Base-by-base conservation (phyloP, 371 early-diverging fungal species). In the Synchytrium microbalum region DNA sequence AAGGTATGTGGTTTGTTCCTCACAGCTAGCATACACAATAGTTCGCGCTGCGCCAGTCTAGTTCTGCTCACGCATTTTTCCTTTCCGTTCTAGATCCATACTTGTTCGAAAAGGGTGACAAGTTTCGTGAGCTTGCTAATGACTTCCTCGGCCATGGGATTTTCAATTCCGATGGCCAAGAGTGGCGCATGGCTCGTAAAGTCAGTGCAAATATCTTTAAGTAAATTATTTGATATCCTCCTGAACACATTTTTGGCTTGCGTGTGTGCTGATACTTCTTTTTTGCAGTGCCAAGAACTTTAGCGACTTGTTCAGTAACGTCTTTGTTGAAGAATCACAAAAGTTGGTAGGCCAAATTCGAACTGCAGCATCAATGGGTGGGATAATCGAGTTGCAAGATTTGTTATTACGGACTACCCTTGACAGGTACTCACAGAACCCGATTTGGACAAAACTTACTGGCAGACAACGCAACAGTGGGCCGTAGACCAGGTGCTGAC, bases 71-170 rank as follows among this genome's bases (percentile, higher is more conserved):
- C n/a, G n/a, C n/a, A n/a, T n/a, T n/a, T n/a, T n/a, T n/a, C n/a
- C n/a, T n/a, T n/a, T n/a, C n/a, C n/a, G n/a, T n/a, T n/a, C n/a
- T 38, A 38, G 46, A 38, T 38, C 46, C 46, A 38, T 38, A 38
- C 46, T 38, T 38, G 46, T 38, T 38, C 19, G 46, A 38, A 19
- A 38, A 38, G 46, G 46, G 46, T 38, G 5, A 5, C 46, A 10
- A 10, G 10, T 38, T 38, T 19, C 5, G 10, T 5, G 19, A 5
- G 19, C 5, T 38, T 38, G 10, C 19, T 5, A 19, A 61, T 2
- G 80, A 84, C 19, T 60, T 87, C 2, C 73, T 89, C 16, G 89
- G 89, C 1, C 70, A 87, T 62, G 90, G 89, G 55, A 90, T 90
- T 63, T 89, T 90, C 69, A 81, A 80, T 67, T 75, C 79, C 1